Conservation (phyloP, 768 basidiomycete species). For the Phlegmacium glaucopus region DNA sequence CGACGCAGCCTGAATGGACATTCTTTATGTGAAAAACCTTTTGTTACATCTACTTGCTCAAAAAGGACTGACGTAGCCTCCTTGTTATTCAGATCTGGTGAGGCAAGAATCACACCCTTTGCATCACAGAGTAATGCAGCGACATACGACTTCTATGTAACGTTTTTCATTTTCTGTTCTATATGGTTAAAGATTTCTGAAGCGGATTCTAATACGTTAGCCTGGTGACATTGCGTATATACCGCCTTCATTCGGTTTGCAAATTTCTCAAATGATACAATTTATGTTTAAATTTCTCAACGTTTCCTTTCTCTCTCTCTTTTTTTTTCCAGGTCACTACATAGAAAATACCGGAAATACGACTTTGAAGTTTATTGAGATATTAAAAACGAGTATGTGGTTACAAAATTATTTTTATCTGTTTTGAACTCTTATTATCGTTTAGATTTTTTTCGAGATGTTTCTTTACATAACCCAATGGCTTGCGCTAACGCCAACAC, state of each 20-base stretch:
- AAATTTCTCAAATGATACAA: not conserved
- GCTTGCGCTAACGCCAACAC: constrained; percentile 61
- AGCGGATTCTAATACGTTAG: constrained; percentile 14
- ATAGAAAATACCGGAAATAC: constrained; percentile 64
- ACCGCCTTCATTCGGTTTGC: constrained; percentile 32
- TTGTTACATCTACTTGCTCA: constrained; percentile 2
- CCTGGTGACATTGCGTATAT: constrained; percentile 38
- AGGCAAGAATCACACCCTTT: constrained; percentile 58
- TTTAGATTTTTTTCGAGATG: constrained; percentile 48
- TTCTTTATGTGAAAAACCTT: constrained; percentile 44
- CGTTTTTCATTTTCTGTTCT: constrained; percentile 1
- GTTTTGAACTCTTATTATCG: not conserved
- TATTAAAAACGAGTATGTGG: constrained; percentile 50
- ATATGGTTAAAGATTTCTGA: not conserved
- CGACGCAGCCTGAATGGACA: constrained; percentile 66
- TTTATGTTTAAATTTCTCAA: not conserved
- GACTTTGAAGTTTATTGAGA: constrained; percentile 56
- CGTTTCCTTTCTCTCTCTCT: too few relatives aligned
- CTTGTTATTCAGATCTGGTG: constrained; percentile 39
- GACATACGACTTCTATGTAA: constrained; percentile 59
- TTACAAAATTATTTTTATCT: not conserved
- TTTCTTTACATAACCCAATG: constrained; percentile 58
- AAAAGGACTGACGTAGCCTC: not conserved
- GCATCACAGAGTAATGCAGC: constrained; percentile 53
- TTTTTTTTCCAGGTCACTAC: constrained; percentile 62